Base-by-base conservation (phyloP, 257 asterid species). In the Petrea volubilis region DNA sequence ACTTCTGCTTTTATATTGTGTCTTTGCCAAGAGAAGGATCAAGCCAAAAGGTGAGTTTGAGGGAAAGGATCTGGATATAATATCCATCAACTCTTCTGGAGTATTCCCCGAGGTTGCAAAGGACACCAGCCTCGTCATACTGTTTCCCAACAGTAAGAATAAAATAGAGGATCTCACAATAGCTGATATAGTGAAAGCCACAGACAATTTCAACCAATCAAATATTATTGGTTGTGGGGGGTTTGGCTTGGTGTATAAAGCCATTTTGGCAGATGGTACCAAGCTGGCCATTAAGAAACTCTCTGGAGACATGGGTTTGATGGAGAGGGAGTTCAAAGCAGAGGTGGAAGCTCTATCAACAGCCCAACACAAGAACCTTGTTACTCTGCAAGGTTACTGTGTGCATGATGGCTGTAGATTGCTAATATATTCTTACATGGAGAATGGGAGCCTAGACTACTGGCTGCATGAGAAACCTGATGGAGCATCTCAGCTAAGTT, bases 161-260 rank as follows among this genome's bases (percentile, higher is more conserved):
- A 85, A 83, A 56, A 71, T 80, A 38, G 82, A 79, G 83, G 96
- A 88, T 67, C 87, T 94, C 73, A 86, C 95, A 2, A 72, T 92
- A 64, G 77, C 79, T 29, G 99, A 94, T 72, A 83, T 94, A 67
- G 31, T 88, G 81, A 87, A 83, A 76, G 99, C 97, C 83, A 92
- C 99, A 4, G 89, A 92, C 72, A 83, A 87, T 76, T 94, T 94
- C 88, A 92, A 81, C 87, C 96, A 91, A 76, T 79, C 91, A 12
- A 91, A 94, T 49, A 94, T 94, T 60, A 76, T 94, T 25, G 99
- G 99, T 33, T 90, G 99, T 72, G 99, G 99, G 33, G 99, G 99
- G 52, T 94, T 89, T 41, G 99, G 99, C 24, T 55, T 94, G 92
- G 99, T 94, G 7, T 94, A 86, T 38, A 94, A 83, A 80, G 99